These are phyloP conservation scores for Trichoderma breve DNA, from an alignment of 2,329 filamentous ascomycete species.

Conservation along the genomic window DNA sequence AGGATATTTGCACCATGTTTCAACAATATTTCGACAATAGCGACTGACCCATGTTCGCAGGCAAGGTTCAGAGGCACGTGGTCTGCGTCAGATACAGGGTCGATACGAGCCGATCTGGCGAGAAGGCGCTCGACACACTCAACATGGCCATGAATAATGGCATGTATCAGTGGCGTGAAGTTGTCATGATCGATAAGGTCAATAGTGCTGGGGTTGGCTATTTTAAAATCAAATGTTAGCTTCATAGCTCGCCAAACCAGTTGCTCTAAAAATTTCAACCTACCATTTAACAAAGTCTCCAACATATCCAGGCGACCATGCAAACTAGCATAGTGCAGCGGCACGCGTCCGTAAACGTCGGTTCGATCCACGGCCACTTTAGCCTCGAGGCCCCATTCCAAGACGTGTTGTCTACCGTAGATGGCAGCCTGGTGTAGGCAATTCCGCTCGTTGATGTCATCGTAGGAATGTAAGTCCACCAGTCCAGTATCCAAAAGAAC, in stretches of 20 bases:
- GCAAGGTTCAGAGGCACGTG: constrained; percentile 93
- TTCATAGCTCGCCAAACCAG: background rate
- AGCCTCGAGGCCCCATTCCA: constrained; percentile 70
- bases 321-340: constrained; percentile 94
- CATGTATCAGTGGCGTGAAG: constrained; percentile 92
- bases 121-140: constrained; percentile 79
- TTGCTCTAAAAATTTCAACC: constrained; percentile 20
- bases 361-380: constrained; percentile 75
- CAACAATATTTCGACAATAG: constrained; percentile 81
- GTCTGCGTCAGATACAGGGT: constrained; percentile 81
- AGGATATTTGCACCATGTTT: constrained; percentile 77
- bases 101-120: constrained; percentile 74
- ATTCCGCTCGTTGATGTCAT: constrained; percentile 97
- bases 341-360: constrained; percentile 92
- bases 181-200: constrained; percentile 93
- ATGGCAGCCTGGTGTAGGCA: constrained; percentile 96
- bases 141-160: constrained; percentile 83
- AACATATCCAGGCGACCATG: constrained; percentile 86
- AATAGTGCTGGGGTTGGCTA: constrained; percentile 70
- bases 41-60: constrained; percentile 85
- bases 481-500: constrained; percentile 76
- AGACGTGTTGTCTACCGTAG: constrained; percentile 77
- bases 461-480: constrained; percentile 88
- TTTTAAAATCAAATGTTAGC: background rate
- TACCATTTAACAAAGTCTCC: constrained; percentile 66